Evolutionary conservation across 139 green algal species (phyloP).

Genomic region (Microglena sp.): DNA sequence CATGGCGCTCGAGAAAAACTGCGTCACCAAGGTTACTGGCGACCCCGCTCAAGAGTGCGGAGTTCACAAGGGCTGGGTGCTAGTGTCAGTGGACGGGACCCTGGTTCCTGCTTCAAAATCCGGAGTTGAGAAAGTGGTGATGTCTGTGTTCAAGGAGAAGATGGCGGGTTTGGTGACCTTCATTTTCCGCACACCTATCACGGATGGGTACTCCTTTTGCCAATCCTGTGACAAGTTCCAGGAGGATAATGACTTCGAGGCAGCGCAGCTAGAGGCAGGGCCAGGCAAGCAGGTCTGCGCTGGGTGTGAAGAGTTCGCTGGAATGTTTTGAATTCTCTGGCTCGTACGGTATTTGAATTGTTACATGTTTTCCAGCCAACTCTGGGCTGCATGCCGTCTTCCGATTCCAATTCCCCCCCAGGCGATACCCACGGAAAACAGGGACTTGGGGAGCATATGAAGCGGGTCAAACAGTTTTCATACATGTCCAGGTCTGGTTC

Average conservation of each 20-base stretch:
- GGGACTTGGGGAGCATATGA: too few relatives aligned
- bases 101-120: not conserved
- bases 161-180: not conserved
- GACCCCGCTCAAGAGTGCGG: not conserved
- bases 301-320: conserved; percentile 3
- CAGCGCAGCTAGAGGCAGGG: conserved; percentile 1
- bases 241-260: not conserved
- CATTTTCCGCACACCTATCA: not conserved
- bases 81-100: not conserved
- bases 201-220: not conserved
- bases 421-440: too few relatives aligned
- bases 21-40: conserved; percentile 4
- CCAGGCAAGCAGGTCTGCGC: conserved; percentile 5
- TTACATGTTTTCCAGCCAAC: too few relatives aligned
- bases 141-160: conserved; percentile 9
- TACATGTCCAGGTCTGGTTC: too few relatives aligned
- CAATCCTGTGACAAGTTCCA: conserved; percentile 1
- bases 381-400: too few relatives aligned
- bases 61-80: not conserved
- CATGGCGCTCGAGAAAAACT: conserved; percentile 10
- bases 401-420: too few relatives aligned
- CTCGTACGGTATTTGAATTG: too few relatives aligned
- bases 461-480: too few relatives aligned
- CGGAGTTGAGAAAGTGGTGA: not conserved
- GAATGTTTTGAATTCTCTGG: too few relatives aligned